Conservation (phyloP, 768 basidiomycete species). For the Lactarius pseudohatsudake region DNA sequence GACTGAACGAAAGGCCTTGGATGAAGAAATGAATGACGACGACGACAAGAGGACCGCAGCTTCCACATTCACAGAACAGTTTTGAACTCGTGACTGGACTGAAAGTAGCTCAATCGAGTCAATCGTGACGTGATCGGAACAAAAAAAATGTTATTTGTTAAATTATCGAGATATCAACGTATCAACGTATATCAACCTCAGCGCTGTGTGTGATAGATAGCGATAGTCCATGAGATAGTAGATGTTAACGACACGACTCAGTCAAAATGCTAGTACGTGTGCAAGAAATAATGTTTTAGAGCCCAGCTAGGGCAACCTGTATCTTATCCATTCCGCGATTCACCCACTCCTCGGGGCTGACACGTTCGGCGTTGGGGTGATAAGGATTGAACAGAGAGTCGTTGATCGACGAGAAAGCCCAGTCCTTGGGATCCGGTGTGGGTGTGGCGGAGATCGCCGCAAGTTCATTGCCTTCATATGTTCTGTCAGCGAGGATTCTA, state of each 20-base stretch:
- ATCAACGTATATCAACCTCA: no score
- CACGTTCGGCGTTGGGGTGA: slow-evolving; percentile 40
- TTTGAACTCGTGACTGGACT: neutral
- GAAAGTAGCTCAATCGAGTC: slow-evolving; percentile 5
- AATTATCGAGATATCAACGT: neutral
- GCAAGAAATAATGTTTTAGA: neutral
- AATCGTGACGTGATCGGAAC: slow-evolving; percentile 13
- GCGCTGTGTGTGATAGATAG: neutral
- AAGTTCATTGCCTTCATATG: slow-evolving; percentile 52
- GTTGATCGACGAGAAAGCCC: slow-evolving; percentile 63
- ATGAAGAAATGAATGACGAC: slow-evolving; percentile 5
- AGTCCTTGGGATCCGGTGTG: slow-evolving; percentile 55
- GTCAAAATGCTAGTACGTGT: neutral
- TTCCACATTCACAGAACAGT: slow-evolving; percentile 5
- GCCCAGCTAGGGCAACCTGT: slow-evolving; percentile 35
- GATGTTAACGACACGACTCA: neutral
- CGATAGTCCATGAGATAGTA: neutral
- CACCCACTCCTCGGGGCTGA: slow-evolving; percentile 59
- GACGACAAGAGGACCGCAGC: slow-evolving; percentile 14
- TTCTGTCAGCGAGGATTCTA: slow-evolving; percentile 10
- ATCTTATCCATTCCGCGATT: slow-evolving; percentile 47
- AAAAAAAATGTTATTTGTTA: neutral
- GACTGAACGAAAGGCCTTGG: neutral
- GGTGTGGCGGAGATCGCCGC: slow-evolving; percentile 60
- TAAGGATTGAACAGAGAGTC: slow-evolving; percentile 50